These are phyloP conservation scores for Fallopia convolvulus DNA, from an alignment of 148 eudicot species.

Conservation along the genomic window DNA sequence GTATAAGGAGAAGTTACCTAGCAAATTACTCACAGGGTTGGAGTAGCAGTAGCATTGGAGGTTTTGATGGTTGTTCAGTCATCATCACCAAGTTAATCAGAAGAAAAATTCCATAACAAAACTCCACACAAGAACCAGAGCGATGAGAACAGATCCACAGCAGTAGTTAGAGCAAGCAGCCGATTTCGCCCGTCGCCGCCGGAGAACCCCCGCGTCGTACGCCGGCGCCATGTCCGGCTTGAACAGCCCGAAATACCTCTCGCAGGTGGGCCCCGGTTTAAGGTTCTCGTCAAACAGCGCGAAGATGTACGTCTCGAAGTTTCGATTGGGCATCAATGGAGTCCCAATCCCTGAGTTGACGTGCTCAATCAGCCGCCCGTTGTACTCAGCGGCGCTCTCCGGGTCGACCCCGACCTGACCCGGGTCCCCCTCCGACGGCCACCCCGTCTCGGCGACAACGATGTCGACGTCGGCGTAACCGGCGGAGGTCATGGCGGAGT, in stretches of 20 bases:
- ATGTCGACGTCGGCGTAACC: constrained; percentile 45
- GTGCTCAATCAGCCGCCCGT: constrained; percentile 31
- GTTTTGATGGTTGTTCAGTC: not conserved
- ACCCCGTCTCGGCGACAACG: constrained; percentile 67
- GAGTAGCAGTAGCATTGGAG: not conserved
- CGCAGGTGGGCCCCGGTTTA: constrained; percentile 50
- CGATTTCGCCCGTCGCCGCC: constrained; percentile 5
- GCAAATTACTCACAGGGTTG: not conserved
- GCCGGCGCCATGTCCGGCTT: constrained; percentile 38
- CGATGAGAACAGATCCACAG: not conserved
- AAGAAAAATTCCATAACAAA: not conserved
- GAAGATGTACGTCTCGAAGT: constrained; percentile 59
- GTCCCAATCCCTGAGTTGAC: constrained; percentile 56
- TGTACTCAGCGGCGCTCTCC: constrained; percentile 50
- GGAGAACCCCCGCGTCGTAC: constrained; percentile 42
- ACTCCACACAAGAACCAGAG: not conserved
- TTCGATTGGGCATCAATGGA: constrained; percentile 66
- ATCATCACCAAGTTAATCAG: not conserved
- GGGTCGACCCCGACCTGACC: constrained; percentile 39
- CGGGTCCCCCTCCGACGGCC: constrained; percentile 57
- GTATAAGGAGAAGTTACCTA: not conserved
- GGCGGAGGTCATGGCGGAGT: constrained; percentile 37
- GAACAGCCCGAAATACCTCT: constrained; percentile 60
- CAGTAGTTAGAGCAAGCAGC: not conserved
- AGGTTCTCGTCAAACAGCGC: constrained; percentile 55